phyloP scores from a whole-genome alignment of 148 eudicot genomes.

The Heliosperma pusillum region DNA sequence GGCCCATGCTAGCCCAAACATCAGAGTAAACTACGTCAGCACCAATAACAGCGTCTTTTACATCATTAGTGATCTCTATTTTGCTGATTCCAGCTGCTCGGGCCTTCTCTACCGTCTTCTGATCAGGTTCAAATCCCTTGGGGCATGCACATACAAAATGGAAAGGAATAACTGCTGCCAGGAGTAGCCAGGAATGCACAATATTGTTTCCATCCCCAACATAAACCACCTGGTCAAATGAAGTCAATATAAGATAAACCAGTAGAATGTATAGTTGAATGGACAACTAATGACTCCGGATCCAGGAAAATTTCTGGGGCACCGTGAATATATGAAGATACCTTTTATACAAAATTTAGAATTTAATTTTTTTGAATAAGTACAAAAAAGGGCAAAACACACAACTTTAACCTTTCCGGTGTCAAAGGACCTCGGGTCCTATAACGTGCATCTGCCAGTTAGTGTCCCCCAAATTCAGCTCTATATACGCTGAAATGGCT shows the following conservation, averaged over 20 bases:
- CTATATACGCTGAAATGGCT: background rate
- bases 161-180: slow-evolving; percentile 82
- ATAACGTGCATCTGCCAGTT: background rate
- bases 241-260: slow-evolving; percentile 3
- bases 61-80: slow-evolving; percentile 82
- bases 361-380: no score
- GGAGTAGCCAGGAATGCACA: slow-evolving; percentile 78
- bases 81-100: slow-evolving; percentile 74
- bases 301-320: no score
- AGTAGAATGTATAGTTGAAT: background rate
- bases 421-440: background rate
- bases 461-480: background rate
- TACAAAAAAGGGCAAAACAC: background rate
- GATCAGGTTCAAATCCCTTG: slow-evolving; percentile 90
- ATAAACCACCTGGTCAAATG: slow-evolving; percentile 72
- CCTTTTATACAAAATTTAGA: background rate
- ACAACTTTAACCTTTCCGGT: background rate
- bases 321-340: no score
- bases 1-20: slow-evolving; percentile 99
- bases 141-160: slow-evolving; percentile 98
- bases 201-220: slow-evolving; percentile 99
- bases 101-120: slow-evolving; percentile 64
- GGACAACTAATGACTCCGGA: background rate
- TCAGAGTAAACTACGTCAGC: slow-evolving; percentile 97
- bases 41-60: slow-evolving; percentile 91